Evolutionary conservation across 805 yeast species (phyloP).

Genomic region (Candida jianshihensis): DNA sequence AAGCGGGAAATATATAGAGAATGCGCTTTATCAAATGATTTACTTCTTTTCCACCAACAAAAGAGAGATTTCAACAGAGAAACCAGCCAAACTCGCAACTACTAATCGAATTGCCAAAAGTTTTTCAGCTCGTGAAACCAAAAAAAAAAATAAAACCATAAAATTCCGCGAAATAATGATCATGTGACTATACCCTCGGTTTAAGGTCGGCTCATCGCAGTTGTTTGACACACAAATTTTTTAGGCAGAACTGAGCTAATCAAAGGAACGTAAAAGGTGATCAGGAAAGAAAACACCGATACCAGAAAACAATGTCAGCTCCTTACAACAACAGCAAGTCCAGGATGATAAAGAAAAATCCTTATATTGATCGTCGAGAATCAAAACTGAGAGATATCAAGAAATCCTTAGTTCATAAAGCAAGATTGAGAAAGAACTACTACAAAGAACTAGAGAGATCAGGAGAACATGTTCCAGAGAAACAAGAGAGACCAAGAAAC

Average conservation of each 20-base stretch:
- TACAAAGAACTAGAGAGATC: constrained; percentile 72
- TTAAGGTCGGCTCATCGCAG: too few species aligned
- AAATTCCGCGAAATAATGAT: neutral
- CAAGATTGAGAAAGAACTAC: constrained; percentile 74
- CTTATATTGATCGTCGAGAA: constrained; percentile 19
- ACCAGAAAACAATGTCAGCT: constrained; percentile 1
- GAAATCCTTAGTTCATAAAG: constrained; percentile 68
- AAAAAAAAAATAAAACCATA: neutral
- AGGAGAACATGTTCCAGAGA: constrained; percentile 50
- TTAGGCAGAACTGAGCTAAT: too few species aligned
- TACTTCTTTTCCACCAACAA: neutral
- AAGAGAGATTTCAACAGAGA: neutral
- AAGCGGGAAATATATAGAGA: neutral
- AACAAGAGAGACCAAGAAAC: constrained; percentile 17
- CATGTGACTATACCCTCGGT: too few species aligned
- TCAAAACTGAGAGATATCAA: constrained; percentile 55
- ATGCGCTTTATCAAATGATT: neutral
- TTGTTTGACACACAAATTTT: too few species aligned
- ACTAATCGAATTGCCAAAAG: too few species aligned
- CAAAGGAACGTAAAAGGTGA: too few species aligned
- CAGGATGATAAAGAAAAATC: constrained; percentile 15
- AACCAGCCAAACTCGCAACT: too few species aligned
- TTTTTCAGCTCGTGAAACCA: neutral
- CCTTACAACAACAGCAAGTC: constrained; percentile 5
- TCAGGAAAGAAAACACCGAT: neutral